Base-by-base conservation (phyloP, 2,329 filamentous ascomycete species). In the Magnaporthales sp. region DNA sequence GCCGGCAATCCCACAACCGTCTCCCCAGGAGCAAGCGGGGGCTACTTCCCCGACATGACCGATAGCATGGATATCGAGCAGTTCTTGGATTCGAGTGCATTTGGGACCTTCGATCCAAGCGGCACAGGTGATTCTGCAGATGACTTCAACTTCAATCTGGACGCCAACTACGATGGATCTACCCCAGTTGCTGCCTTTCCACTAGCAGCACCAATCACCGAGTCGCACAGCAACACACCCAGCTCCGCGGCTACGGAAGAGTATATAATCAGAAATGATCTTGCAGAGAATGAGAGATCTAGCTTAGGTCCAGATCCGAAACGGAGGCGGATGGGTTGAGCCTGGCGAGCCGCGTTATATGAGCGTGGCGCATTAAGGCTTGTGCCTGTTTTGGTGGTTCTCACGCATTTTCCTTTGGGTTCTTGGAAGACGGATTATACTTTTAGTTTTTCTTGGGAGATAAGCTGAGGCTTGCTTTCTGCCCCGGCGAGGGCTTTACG, bases 111-210 rank as follows among this genome's bases (percentile, higher is more conserved):
- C 11, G 73, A 72, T 32, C 67, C 68, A 15, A 67, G 65, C 2
- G 75, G 77, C 63, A 83, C 81, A 67, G 62, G 56, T 22, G 31
- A 65, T 26, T 62, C 19, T 62, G 79, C 79, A 9, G 76, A 78
- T 31, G 82, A 85, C 69, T 83, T 86, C 67, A 82, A 82, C 71
- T 85, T 86, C 69, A 79, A 77, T 46, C 76, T 85, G 6, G 81
- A 83, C 29, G 32, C 66, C 71, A 75, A 3, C 75, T 75, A 6
- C 32, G 70, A 31, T 66, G 70, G 71, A 51, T 69, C 73, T 31
- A 72, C 72, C 24, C 74, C 69, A 68, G 70, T 70, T 54, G 70
- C 19, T 27, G 13, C 46, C 51, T n/a, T 13, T 24, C 13, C 30
- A 29, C 15, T 27, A 60, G 46, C 8, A 58, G 29, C 26, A 1